A percentile compares a stretch with the other conserved stretches of the same genome.
Conservation (phyloP, 768 basidiomycete species). For the Tephrocybe rancida region DNA sequence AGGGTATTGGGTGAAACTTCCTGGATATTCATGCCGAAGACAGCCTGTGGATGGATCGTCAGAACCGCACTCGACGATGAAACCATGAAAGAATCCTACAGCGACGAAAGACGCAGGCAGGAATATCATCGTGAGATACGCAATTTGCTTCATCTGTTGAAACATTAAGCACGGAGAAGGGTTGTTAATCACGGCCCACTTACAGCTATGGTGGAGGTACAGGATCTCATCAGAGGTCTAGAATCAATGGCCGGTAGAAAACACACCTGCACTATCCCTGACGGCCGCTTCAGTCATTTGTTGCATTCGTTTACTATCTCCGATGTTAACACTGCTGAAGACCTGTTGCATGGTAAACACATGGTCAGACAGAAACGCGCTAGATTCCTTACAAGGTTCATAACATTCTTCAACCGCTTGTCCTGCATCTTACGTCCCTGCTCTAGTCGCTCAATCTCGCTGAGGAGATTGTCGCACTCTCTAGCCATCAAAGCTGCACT, state of each 20-base stretch:
- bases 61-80: background rate
- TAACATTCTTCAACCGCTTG: constrained; percentile 51
- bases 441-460: constrained; percentile 51
- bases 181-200: background rate
- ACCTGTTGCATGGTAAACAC: constrained; percentile 35
- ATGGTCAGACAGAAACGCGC: background rate
- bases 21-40: constrained; percentile 63
- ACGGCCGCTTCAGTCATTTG: constrained; percentile 54
- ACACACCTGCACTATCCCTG: constrained; percentile 48
- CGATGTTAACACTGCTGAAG: constrained; percentile 61
- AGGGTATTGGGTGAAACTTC: constrained; percentile 38
- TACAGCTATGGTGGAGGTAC: constrained; percentile 20
- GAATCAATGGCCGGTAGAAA: background rate
- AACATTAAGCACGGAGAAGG: constrained; percentile 1
- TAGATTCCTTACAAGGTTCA: constrained; percentile 42
- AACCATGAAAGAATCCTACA: constrained; percentile 31
- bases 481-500: constrained; percentile 38
- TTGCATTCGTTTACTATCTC: constrained; percentile 54
- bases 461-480: constrained; percentile 52
- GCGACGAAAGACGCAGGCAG: constrained; percentile 58
- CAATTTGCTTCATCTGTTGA: constrained; percentile 54
- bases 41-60: constrained; percentile 35
- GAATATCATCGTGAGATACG: constrained; percentile 65
- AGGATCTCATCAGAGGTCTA: too few species aligned
- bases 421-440: constrained; percentile 45